Percentiles rank a stretch among this genome's conserved stretches.
Evolutionary conservation across 257 asterid species (phyloP).

Genomic region (Fraxinus pennsylvanica): DNA sequence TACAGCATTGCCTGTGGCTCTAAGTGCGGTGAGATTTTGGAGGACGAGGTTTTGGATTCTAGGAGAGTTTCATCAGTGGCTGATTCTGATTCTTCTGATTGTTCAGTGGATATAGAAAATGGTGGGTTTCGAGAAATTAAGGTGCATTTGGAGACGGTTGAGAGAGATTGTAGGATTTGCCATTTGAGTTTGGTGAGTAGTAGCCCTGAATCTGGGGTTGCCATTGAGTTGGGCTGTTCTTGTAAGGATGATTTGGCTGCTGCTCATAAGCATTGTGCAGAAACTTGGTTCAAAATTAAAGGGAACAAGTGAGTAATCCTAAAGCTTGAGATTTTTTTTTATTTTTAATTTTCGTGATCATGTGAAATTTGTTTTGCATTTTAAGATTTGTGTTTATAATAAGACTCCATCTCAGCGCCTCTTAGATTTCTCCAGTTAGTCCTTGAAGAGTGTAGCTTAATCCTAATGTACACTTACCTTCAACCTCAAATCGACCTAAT

Average conservation of each 20-base stretch:
- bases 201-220: constrained; percentile 36
- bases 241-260: constrained; percentile 52
- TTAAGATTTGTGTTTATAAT: not conserved
- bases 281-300: constrained; percentile 55
- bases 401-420: not conserved
- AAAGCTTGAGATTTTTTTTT: not conserved
- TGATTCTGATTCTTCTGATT: constrained; percentile 5
- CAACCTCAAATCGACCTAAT: not conserved
- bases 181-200: constrained; percentile 40
- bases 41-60: constrained; percentile 15
- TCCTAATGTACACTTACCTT: not conserved
- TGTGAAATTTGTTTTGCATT: constrained; percentile 2
- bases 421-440: not conserved
- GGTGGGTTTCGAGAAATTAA: constrained; percentile 13
- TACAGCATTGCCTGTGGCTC: constrained; percentile 43
- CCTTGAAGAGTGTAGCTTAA: not conserved
- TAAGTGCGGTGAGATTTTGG: constrained; percentile 20
- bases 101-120: constrained; percentile 14
- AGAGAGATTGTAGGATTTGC: constrained; percentile 48
- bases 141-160: constrained; percentile 4
- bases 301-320: constrained; percentile 43
- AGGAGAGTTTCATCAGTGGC: not conserved
- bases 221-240: constrained; percentile 49
- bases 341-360: not conserved
- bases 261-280: constrained; percentile 55